Conservation (phyloP, 2,329 filamentous ascomycete genomes). For the Xylaria sp. region DNA sequence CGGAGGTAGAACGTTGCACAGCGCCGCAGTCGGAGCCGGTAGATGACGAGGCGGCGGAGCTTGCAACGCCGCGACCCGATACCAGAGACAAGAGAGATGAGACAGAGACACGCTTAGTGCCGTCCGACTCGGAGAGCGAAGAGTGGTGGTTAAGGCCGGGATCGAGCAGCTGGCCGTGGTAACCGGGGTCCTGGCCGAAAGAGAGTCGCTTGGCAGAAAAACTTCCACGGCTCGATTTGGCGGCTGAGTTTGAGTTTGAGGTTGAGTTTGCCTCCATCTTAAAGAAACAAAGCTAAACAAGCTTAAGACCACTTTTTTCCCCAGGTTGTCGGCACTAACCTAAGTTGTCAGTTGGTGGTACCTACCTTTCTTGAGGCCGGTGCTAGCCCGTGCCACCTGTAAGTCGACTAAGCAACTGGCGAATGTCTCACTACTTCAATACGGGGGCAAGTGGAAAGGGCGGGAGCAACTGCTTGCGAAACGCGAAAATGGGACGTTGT, state of each 20-base stretch:
- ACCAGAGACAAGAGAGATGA: constrained; percentile 78
- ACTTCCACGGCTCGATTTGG: constrained; percentile 23
- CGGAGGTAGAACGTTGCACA: constrained; percentile 56
- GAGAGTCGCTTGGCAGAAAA: constrained; percentile 28
- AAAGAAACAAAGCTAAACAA: constrained; percentile 25
- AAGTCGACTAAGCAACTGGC: constrained; percentile 12
- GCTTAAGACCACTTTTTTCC: constrained; percentile 28
- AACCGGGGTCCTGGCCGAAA: constrained; percentile 41
- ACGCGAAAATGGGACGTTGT: background rate
- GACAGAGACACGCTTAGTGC: constrained; percentile 73
- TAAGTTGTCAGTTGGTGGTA: background rate
- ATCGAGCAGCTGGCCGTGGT: constrained; percentile 59
- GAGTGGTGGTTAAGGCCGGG: constrained; percentile 58
- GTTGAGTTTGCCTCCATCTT: constrained; percentile 42
- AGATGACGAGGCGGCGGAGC: constrained; percentile 63
- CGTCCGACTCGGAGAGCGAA: constrained; percentile 61
- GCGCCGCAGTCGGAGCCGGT: constrained; percentile 63
- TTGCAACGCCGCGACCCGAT: constrained; percentile 66
- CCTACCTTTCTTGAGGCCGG: constrained; percentile 1
- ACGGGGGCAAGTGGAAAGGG: constrained; percentile 3
- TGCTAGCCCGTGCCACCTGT: constrained; percentile 1
- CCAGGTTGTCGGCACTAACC: constrained; percentile 1
- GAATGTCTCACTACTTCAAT: constrained; percentile 16
- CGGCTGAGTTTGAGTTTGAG: constrained; percentile 35
- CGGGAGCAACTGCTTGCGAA: background rate